Evolutionary conservation across 2,329 filamentous ascomycete genomes (phyloP).

Genomic region (Emmonsiellopsis sp.): DNA sequence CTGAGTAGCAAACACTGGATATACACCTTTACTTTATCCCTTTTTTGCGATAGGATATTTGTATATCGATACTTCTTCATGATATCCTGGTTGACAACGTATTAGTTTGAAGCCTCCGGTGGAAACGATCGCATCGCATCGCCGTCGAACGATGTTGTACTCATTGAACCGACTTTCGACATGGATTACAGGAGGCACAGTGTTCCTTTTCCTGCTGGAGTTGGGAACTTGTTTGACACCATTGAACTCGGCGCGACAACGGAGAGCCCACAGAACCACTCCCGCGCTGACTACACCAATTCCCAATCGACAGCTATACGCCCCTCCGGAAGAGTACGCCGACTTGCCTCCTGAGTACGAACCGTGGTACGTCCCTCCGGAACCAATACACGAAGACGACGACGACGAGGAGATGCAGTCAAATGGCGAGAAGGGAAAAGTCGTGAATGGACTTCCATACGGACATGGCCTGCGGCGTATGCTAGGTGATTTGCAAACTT

Average conservation of each 20-base stretch:
- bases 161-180: neutral
- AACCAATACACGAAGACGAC: neutral
- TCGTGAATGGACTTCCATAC: neutral
- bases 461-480: conserved; percentile 2
- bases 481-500: conserved; percentile 10
- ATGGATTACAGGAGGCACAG: neutral
- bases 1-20: too few relatives aligned
- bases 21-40: too few relatives aligned
- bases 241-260: neutral
- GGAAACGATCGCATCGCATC: neutral
- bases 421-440: neutral
- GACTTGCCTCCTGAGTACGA: neutral
- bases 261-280: neutral
- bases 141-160: neutral
- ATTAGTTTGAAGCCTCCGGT: too few relatives aligned
- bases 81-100: too few relatives aligned
- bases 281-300: neutral
- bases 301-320: neutral
- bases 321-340: neutral
- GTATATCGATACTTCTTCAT: too few relatives aligned
- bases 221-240: neutral
- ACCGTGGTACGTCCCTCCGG: neutral
- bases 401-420: neutral
- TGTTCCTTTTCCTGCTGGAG: neutral
- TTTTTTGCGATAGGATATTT: too few relatives aligned